These are phyloP conservation scores for Elongisporangium prolatum DNA, from an alignment of 352 stramenopile species.

Conservation along the genomic window DNA sequence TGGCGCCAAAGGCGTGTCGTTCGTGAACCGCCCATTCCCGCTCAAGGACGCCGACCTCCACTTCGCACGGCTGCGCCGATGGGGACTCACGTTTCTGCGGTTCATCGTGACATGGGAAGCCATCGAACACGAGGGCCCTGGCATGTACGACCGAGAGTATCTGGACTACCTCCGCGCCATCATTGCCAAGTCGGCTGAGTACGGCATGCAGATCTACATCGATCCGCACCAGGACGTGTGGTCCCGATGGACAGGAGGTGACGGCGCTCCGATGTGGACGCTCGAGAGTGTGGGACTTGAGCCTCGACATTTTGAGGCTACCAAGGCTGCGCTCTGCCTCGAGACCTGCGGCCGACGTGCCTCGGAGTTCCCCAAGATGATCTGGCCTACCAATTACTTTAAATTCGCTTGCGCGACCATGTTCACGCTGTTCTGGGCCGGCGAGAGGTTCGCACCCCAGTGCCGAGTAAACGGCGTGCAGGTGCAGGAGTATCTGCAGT, in stretches of 20 bases:
- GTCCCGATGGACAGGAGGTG: constrained; percentile 86
- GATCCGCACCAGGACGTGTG: constrained; percentile 92
- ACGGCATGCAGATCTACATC: constrained; percentile 84
- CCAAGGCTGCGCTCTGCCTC: constrained; percentile 70
- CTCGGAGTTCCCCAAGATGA: constrained; percentile 82
- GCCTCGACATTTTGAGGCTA: constrained; percentile 62
- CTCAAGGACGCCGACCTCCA: constrained; percentile 73
- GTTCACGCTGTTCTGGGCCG: constrained; percentile 90
- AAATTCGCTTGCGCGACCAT: constrained; percentile 88
- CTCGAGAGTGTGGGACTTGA: constrained; percentile 76
- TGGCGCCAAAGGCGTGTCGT: constrained; percentile 42
- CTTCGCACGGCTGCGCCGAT: constrained; percentile 71
- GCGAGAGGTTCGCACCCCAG: constrained; percentile 56
- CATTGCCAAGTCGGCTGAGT: constrained; percentile 49
- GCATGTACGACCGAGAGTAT: constrained; percentile 84
- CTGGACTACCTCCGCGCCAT: constrained; percentile 68
- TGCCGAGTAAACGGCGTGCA: constrained; percentile 67
- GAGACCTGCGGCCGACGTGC: constrained; percentile 42
- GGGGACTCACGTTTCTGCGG: constrained; percentile 80
- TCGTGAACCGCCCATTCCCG: constrained; percentile 83
- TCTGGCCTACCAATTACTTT: constrained; percentile 91
- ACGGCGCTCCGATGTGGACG: constrained; percentile 89
- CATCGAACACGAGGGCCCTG: constrained; percentile 82
- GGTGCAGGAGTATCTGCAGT: constrained; percentile 87
- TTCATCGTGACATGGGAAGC: constrained; percentile 90